A percentile compares a stretch with the other conserved stretches of the same genome.
Evolutionary conservation across 1,139 yeast species (phyloP).

Genomic region (Kodamaea arcana): DNA sequence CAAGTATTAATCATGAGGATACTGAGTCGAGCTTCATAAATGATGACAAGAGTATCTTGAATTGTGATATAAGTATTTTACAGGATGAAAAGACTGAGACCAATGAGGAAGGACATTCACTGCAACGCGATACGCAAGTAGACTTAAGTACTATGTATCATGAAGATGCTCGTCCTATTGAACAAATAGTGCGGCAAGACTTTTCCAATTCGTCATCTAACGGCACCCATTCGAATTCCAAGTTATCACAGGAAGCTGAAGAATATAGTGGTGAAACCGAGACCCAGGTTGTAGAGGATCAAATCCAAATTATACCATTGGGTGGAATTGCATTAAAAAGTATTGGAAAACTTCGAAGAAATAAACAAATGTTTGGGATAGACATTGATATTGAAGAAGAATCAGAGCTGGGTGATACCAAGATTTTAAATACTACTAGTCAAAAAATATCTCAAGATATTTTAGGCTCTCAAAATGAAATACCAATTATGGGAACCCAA

Average conservation of each 20-base stretch:
- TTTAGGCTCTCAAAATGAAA: too few species aligned
- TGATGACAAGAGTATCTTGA: neutral
- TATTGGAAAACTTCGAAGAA: neutral
- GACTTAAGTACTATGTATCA: neutral
- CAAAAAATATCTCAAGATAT: too few species aligned
- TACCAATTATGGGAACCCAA: too few species aligned
- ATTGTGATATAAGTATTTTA: neutral
- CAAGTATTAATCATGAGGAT: neutral
- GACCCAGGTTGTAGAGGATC: neutral
- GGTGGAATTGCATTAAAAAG: neutral
- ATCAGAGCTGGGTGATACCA: too few species aligned
- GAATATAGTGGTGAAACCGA: neutral
- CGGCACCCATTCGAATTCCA: neutral
- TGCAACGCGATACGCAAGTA: neutral
- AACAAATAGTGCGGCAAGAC: neutral
- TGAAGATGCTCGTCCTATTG: neutral
- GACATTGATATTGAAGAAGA: too few species aligned
- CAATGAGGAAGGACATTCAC: neutral
- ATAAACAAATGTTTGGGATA: too few species aligned
- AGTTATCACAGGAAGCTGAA: too few species aligned
- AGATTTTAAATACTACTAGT: too few species aligned
- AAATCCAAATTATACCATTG: neutral
- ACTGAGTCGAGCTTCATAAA: neutral
- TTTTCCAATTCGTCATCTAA: neutral
- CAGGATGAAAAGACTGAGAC: neutral